Conservation (phyloP, 2,329 filamentous ascomycete genomes). For the Fusarium sp. region DNA sequence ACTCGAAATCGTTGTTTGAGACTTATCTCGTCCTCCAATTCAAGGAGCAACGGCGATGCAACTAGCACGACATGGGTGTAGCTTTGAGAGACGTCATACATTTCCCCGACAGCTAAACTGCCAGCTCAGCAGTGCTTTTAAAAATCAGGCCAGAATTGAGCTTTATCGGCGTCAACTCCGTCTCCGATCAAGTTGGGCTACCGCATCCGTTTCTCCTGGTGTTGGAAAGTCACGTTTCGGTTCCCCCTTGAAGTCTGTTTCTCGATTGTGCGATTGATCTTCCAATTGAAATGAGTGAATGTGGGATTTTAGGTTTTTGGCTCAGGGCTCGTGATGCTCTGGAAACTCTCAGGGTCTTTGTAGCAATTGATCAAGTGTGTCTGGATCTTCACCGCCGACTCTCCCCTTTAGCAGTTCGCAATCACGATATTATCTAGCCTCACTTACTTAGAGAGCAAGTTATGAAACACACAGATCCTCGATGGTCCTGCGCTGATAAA, state of each 20-base stretch:
- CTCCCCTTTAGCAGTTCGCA: not conserved
- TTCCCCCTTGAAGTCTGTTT: not conserved
- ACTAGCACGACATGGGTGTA: not conserved
- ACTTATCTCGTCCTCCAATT: not conserved
- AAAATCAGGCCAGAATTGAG: slow-evolving; percentile 1
- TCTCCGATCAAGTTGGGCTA: not conserved
- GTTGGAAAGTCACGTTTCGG: slow-evolving; percentile 7
- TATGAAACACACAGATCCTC: not conserved
- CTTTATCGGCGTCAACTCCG: slow-evolving; percentile 7
- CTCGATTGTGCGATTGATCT: not conserved
- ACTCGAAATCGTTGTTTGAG: not conserved
- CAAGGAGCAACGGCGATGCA: not conserved
- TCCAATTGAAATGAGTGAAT: not conserved
- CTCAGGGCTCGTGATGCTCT: not conserved
- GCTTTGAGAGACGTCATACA: slow-evolving; percentile 4
- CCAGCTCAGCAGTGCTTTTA: slow-evolving; percentile 9
- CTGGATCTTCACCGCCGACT: not conserved
- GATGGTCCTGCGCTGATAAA: not conserved
- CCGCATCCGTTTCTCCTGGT: not conserved
- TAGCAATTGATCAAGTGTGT: not conserved
- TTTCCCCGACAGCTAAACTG: not conserved
- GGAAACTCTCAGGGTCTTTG: not conserved
- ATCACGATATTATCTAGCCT: not conserved
- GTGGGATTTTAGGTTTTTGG: not conserved
- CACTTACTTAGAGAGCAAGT: not conserved